Percentiles rank a stretch among this genome's conserved stretches.
These are phyloP conservation scores for Monilinia fructigena DNA, from an alignment of 2,329 filamentous ascomycete genomes.

Conservation along the genomic window DNA sequence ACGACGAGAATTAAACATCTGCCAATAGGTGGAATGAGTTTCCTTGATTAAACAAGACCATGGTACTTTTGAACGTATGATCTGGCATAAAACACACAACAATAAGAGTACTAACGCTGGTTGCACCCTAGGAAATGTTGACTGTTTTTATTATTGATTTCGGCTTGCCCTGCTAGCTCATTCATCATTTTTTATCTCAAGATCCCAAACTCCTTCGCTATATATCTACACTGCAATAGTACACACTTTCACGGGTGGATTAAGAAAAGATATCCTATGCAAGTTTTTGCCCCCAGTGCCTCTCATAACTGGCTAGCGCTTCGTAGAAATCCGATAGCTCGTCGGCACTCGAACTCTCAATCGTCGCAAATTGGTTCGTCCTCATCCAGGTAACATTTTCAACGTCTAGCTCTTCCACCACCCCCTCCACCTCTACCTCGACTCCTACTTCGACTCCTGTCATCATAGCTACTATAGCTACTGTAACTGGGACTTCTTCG, in stretches of 20 bases:
- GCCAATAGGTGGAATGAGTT: not conserved
- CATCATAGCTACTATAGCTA: constrained; percentile 58
- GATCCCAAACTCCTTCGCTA: constrained; percentile 17
- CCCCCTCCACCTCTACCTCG: constrained; percentile 36
- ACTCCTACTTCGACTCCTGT: constrained; percentile 43
- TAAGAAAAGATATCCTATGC: not conserved
- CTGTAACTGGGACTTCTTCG: constrained; percentile 62
- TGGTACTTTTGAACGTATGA: not conserved
- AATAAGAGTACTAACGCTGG: not conserved
- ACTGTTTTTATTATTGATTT: not conserved
- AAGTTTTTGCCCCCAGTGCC: not conserved
- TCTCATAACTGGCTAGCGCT: not conserved
- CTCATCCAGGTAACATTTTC: not conserved
- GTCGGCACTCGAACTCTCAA: not conserved
- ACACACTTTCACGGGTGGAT: not conserved
- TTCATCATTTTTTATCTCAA: not conserved
- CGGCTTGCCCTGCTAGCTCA: constrained; percentile 4
- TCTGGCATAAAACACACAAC: too few species aligned
- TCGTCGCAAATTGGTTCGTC: not conserved
- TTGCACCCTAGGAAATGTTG: not conserved
- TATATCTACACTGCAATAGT: constrained; percentile 5
- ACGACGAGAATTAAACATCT: not conserved
- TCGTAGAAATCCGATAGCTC: not conserved
- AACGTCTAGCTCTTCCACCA: constrained; percentile 22
- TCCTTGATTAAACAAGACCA: not conserved